Conservation (phyloP, 2,329 filamentous ascomycete genomes). For the Alternaria sp. region DNA sequence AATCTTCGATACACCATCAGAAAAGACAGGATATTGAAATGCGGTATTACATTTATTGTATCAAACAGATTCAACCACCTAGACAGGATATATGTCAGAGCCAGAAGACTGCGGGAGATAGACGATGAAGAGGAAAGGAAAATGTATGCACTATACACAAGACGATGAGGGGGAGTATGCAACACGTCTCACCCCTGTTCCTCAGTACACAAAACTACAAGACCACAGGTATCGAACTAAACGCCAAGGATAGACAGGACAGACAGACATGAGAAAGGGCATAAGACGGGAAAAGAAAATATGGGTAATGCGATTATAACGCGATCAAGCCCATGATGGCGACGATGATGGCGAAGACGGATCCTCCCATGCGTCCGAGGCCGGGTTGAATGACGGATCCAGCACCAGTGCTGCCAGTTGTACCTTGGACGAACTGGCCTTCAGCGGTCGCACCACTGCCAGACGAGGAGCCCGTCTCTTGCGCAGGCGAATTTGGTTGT, state of each 20-base stretch:
- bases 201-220: background rate
- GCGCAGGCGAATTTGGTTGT: background rate
- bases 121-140: background rate
- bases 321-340: slow-evolving; percentile 41
- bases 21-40: background rate
- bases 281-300: background rate
- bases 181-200: background rate
- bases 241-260: background rate
- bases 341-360: slow-evolving; percentile 41
- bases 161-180: background rate
- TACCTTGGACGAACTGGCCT: slow-evolving; percentile 33
- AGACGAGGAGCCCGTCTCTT: slow-evolving; percentile 12
- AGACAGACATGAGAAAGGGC: background rate
- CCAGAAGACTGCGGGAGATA: background rate
- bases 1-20: background rate
- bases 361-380: slow-evolving; percentile 39
- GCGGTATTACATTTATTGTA: background rate
- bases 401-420: slow-evolving; percentile 14
- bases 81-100: background rate
- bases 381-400: slow-evolving; percentile 32
- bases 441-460: background rate
- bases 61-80: background rate
- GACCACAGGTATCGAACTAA: background rate
- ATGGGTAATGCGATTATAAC: slow-evolving; percentile 22
- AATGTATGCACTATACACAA: background rate